These are phyloP conservation scores for Thielaviopsis populi DNA, from an alignment of 2,329 filamentous ascomycete species.

Conservation along the genomic window DNA sequence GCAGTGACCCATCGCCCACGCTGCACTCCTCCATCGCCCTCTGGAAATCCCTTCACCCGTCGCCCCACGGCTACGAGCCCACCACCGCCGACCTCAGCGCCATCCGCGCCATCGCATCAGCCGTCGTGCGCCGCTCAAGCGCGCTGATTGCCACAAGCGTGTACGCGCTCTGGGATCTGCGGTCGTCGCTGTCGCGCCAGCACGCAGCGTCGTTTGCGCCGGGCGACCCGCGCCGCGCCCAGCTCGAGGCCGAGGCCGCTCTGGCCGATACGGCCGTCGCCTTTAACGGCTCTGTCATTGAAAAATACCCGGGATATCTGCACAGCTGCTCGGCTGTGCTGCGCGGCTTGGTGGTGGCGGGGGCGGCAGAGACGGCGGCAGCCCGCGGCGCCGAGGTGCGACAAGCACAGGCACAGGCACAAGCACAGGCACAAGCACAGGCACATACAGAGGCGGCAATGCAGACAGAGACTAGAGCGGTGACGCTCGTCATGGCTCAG, in stretches of 20 bases:
- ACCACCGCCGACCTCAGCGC: constrained; percentile 34
- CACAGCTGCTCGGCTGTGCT: constrained; percentile 47
- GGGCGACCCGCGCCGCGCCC: constrained; percentile 23
- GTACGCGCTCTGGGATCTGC: constrained; percentile 43
- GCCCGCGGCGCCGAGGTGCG: too few relatives aligned
- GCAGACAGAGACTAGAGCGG: constrained; percentile 21
- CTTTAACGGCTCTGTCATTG: constrained; percentile 66
- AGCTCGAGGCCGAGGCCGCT: constrained; percentile 37
- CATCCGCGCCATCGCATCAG: constrained; percentile 37
- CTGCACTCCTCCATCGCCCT: neutral
- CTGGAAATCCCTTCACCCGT: constrained; percentile 25
- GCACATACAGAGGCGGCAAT: constrained; percentile 13
- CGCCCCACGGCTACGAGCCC: constrained; percentile 21
- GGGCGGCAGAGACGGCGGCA: constrained; percentile 11
- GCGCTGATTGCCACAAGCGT: constrained; percentile 44
- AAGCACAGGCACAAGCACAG: too few relatives aligned
- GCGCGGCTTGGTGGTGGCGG: constrained; percentile 37
- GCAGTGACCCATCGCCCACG: constrained; percentile 3
- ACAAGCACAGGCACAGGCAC: too few relatives aligned
- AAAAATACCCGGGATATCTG: constrained; percentile 59
- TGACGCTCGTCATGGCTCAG: constrained; percentile 51
- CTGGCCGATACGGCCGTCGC: constrained; percentile 45
- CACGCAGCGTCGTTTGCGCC: constrained; percentile 27
- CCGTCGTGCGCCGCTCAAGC: constrained; percentile 42
- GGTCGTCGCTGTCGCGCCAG: constrained; percentile 28